These are phyloP conservation scores for Podospora appendiculata DNA, from an alignment of 495 filamentous ascomycete species.

Conservation along the genomic window DNA sequence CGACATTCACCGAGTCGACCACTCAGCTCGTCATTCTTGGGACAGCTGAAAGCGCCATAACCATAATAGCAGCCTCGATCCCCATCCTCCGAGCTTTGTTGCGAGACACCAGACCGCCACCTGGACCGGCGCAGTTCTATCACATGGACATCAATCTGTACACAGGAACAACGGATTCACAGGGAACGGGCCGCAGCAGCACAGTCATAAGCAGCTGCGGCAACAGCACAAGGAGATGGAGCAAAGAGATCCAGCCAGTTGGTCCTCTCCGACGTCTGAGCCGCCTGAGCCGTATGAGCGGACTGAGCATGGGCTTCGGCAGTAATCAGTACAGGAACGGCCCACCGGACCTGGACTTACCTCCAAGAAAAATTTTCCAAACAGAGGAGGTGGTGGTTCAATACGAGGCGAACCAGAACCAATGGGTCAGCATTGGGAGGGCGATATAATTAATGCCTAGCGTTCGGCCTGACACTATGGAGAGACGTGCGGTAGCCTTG, in stretches of 20 bases:
- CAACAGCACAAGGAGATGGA: conserved; percentile 7
- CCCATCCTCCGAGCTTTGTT: conserved; percentile 19
- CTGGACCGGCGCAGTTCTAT: conserved; percentile 17
- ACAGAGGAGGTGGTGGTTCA: conserved; percentile 18
- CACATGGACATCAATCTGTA: conserved; percentile 13
- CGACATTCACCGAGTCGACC: conserved; percentile 16
- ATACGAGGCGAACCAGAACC: conserved; percentile 8
- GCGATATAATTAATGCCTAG: conserved; percentile 5
- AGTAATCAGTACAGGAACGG: neutral
- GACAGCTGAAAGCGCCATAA: conserved; percentile 15
- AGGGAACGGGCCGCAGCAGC: conserved; percentile 15
- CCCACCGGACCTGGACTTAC: conserved; percentile 1
- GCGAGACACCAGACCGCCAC: conserved; percentile 17
- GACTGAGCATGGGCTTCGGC: conserved; percentile 13
- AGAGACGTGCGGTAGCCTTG: too few relatives aligned
- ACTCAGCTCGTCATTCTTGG: conserved; percentile 17
- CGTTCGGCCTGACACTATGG: too few relatives aligned
- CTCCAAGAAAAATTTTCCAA: conserved; percentile 17
- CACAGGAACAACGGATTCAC: conserved; percentile 10
- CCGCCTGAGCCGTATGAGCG: conserved; percentile 10
- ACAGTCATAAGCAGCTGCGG: conserved; percentile 15
- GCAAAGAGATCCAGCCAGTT: conserved; percentile 9
- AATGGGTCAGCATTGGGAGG: conserved; percentile 6
- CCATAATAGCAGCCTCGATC: conserved; percentile 20
- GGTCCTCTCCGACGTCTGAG: conserved; percentile 12